Base-by-base conservation (phyloP, 495 filamentous ascomycete genomes). In the Rostrohypoxylon terebratum region DNA sequence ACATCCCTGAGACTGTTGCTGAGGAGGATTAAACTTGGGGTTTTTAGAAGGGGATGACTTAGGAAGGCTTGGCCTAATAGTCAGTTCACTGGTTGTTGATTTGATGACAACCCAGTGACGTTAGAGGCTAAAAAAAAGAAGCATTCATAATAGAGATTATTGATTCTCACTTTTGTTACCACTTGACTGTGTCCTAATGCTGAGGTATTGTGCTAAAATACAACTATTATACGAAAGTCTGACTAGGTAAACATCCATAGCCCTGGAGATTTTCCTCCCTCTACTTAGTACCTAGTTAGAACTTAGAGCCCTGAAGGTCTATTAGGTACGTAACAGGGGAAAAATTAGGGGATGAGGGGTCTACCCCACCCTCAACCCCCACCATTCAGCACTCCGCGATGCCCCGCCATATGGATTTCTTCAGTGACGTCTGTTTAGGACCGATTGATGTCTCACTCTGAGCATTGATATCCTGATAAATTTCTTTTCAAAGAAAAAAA, bases 11-110 rank as follows among this genome's bases (percentile, higher is more conserved):
- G 62, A 69, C 61, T 14, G 74, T 70, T 6, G 75, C 75, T 34
- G 79, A 75, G 14, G 81, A 81, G 38, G 78, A 81, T 57, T 79
- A 77, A 62, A 33, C 20, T 59, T 25, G 25, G 48, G 14, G 4
- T 3, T 6, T 54, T 23, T 8, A n/a, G 11, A 4, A 21, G 13
- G 14, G 20, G 34, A 5, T 9, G 14, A 23, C 1, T 4, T 11
- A 25, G n/a, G 16, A n/a, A 21, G 40, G 38, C 33, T 21, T 50
- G 8, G 42, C 47, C 48, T 48, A 55, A 47, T 36, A 62, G 48
- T 45, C 25, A 62, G 48, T 45, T 47, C 54, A 62, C 25, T 3
- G 36, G 28, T 28, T 36, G 28, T 21, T 18, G 11, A n/a, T 14
- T 38, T 13, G 1, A 14, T 18, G 16, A 3, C 18, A 21, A 59